Conservation (phyloP, 495 filamentous ascomycete genomes). For the Aspergillus steynii region DNA sequence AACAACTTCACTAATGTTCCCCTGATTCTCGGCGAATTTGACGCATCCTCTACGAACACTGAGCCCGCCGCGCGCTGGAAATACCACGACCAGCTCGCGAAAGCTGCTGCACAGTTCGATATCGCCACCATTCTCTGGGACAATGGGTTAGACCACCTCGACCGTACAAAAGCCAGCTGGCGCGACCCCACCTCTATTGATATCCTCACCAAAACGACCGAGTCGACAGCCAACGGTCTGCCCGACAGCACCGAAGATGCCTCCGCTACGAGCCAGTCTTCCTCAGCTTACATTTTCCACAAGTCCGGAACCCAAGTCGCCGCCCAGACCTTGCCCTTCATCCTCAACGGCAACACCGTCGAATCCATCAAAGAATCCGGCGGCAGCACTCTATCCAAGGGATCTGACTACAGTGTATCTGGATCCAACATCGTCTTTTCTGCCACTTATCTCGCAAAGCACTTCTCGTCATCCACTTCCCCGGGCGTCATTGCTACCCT, state of each 20-base stretch:
- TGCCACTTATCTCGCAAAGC: conserved; percentile 45
- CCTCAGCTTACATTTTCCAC: conserved; percentile 57
- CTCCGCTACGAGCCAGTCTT: conserved; percentile 42
- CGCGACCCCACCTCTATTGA: conserved; percentile 48
- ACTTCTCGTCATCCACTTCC: conserved; percentile 36
- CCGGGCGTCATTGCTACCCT: conserved; percentile 51
- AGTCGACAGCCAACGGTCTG: conserved; percentile 50
- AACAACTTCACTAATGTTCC: conserved; percentile 56
- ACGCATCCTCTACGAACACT: conserved; percentile 45
- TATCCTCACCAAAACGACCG: conserved; percentile 46
- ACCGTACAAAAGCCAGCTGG: conserved; percentile 48
- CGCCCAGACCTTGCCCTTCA: conserved; percentile 44
- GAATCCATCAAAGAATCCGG: conserved; percentile 41
- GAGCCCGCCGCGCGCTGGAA: conserved; percentile 60
- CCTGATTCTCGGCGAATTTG: conserved; percentile 60
- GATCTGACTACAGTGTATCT: conserved; percentile 48
- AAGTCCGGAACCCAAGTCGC: conserved; percentile 46
- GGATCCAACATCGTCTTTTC: conserved; percentile 48
- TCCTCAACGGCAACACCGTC: conserved; percentile 57
- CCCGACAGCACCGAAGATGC: conserved; percentile 54
- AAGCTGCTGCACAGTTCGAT: conserved; percentile 44
- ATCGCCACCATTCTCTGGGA: conserved; percentile 58
- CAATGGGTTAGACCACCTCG: conserved; percentile 47
- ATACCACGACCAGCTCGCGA: conserved; percentile 56
- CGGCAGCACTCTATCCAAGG: conserved; percentile 29